These are phyloP conservation scores for Ceratocystis harringtonii DNA, from an alignment of 2,329 filamentous ascomycete genomes.

Conservation along the genomic window DNA sequence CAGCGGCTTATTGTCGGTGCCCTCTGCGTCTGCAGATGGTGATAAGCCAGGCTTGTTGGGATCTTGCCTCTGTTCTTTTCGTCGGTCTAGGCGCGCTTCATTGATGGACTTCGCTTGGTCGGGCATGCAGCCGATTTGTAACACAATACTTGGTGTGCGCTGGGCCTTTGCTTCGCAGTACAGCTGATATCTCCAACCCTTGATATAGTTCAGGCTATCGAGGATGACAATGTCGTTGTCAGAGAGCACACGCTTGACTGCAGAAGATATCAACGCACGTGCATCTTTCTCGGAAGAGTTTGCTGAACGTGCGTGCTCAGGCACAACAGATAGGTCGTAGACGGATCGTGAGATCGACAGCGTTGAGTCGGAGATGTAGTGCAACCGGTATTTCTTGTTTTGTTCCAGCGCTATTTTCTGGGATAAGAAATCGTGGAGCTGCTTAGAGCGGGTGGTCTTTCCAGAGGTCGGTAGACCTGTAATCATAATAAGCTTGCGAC, in stretches of 20 bases:
- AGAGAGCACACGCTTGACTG: slow-evolving; percentile 60
- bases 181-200: slow-evolving; percentile 76
- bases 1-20: slow-evolving; percentile 13
- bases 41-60: no score
- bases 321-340: slow-evolving; percentile 46
- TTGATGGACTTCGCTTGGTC: slow-evolving; percentile 46
- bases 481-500: slow-evolving; percentile 46
- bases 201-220: slow-evolving; percentile 76
- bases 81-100: slow-evolving; percentile 33
- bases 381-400: slow-evolving; percentile 44
- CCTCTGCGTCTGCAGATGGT: neutral
- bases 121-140: slow-evolving; percentile 45
- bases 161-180: slow-evolving; percentile 73
- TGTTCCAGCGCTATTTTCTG: slow-evolving; percentile 33
- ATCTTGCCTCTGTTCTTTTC: neutral
- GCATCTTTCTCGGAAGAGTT: slow-evolving; percentile 70
- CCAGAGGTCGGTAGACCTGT: slow-evolving; percentile 53
- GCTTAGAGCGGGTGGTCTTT: slow-evolving; percentile 49
- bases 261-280: slow-evolving; percentile 58
- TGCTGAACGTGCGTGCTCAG: slow-evolving; percentile 50
- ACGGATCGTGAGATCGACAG: slow-evolving; percentile 55
- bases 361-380: slow-evolving; percentile 58
- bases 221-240: slow-evolving; percentile 63
- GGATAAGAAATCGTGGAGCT: slow-evolving; percentile 51
- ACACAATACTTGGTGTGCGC: slow-evolving; percentile 57